Evolutionary conservation across 352 stramenopile genomes (phyloP), one percentile per base, ranked within the genome.

Genomic region (Aphanomyces stellatus): DNA sequence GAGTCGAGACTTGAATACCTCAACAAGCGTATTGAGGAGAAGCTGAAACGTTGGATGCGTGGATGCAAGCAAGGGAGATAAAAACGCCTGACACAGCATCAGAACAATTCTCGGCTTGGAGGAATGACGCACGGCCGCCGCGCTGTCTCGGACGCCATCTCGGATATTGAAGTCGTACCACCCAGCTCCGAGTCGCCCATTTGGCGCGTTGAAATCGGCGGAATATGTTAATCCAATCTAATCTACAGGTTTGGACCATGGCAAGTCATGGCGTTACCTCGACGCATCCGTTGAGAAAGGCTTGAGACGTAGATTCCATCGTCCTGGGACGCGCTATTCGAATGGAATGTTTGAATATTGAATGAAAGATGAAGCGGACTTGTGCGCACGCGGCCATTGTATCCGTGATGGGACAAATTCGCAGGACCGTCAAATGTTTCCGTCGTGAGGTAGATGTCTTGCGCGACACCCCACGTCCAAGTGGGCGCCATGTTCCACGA

Each of bases 121-220:
- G 22, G 17, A 25, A 35, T 27, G 2, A 59, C 27, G 17, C 24
- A 62, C 53, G 4, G 22, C 25, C 2, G 84, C 85, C 6, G 87
- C 88, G 51, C 87, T 95, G 56, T 94, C 81, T 2, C 89, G 82
- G 24, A 95, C 71, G 31, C 89, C 89, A 42, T 93, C 60, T 4
- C 78, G 74, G 43, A 90, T 91, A 69, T 93, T 93, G 22, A 97
- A 96, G 62, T 94, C 74, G 69, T 96, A 97, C 43, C 80, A 91
- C 0, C 88, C 90, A 30, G 73, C 84, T 5, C 90, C 90, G 40
- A 77, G 72, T 17, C 88, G 74, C 17, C 76, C 77, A 7, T 63
- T 65, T n/a, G 88, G 86, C 27, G 79, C 76, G 64, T 97, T 97
- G 63, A 97, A 96, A 53, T 96, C 87, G 3, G 35, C 30, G 1